Evolutionary conservation across 1,284 basidiomycete species (phyloP), one percentile per base, ranked within the genome.

Genomic region (Puccinia triticina): DNA sequence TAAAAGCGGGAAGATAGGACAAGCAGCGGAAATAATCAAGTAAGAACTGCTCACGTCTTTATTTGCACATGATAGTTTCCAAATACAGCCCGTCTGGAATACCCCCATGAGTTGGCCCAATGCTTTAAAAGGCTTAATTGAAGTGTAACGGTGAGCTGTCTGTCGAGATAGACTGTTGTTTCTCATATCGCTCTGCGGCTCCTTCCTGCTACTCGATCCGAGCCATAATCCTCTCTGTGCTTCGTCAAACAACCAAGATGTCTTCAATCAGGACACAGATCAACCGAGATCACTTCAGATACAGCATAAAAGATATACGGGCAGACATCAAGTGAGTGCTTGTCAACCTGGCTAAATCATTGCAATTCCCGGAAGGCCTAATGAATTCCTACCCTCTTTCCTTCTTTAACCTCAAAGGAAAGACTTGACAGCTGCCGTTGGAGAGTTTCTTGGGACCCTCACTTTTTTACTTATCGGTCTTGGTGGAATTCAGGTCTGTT

Each of bases 381-480:
- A 57, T 57, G 55, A 26, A 57, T n/a, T 12, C 1, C 29, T 50
- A 72, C 43, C 43, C 11, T 40, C n/a, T 29, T 53, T 53, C 11
- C 16, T n/a, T 34, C 46, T 34, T 48, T 34, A 32, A 26, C 37
- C 23, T 10, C n/a, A 59, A 16, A 82, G 81, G 55, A 69, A 76
- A 74, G 81, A 82, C 53, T 67, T 82, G 26, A 29, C 69, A 14
- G 81, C 81, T 55, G 73, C 73, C 8, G 69, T 76, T 32, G 81
- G 81, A 29, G 81, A 82, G 43, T 82, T 82, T 61, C 43, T 82
- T 14, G 81, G 81, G 23, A 82, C 81, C 8, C 14, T 82, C 40
- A 77, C 66, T 7, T 82, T 82, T 50, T 34, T 82, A 26, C 59
- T 77, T n/a, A 55, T 82, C 48, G 73, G 81, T 21, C 74, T 82